Percentiles rank a stretch among this genome's conserved stretches.
These are phyloP conservation scores for Chaetomium tenue DNA, from an alignment of 495 filamentous ascomycete genomes.

Conservation along the genomic window DNA sequence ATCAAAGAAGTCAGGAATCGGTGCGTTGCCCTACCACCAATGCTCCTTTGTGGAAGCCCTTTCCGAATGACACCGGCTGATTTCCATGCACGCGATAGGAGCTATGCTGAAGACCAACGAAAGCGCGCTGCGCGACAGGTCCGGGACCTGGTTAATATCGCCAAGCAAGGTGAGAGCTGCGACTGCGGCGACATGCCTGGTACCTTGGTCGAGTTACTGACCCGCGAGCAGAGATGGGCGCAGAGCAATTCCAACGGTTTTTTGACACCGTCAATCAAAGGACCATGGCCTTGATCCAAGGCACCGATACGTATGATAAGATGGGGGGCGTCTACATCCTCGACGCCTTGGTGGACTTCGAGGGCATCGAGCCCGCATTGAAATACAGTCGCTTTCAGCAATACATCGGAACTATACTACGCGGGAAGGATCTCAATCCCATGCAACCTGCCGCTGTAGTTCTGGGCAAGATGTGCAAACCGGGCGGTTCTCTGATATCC, in stretches of 20 bases:
- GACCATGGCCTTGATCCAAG: slow-evolving; percentile 74
- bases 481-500: slow-evolving; percentile 90
- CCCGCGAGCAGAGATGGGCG: slow-evolving; percentile 61
- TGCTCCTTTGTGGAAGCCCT: not conserved
- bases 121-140: slow-evolving; percentile 45
- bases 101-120: slow-evolving; percentile 38
- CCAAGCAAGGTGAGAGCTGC: slow-evolving; percentile 39
- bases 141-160: slow-evolving; percentile 41
- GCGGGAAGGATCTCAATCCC: slow-evolving; percentile 81
- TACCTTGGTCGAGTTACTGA: slow-evolving; percentile 7
- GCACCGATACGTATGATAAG: slow-evolving; percentile 79
- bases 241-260: slow-evolving; percentile 73
- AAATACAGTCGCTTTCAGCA: slow-evolving; percentile 92
- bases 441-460: slow-evolving; percentile 85
- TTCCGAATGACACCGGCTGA: slow-evolving; percentile 10
- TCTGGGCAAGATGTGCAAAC: slow-evolving; percentile 82
- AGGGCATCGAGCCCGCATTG: slow-evolving; percentile 87
- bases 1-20: slow-evolving; percentile 38
- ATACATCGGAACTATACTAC: slow-evolving; percentile 80
- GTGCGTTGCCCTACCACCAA: slow-evolving; percentile 22
- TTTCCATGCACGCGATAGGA: slow-evolving; percentile 19
- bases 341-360: slow-evolving; percentile 89
- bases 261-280: slow-evolving; percentile 75
- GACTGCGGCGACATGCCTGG: not conserved
- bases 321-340: slow-evolving; percentile 90